Conservation (phyloP, 805 yeast genomes). For the Pichia cephalocereana region DNA sequence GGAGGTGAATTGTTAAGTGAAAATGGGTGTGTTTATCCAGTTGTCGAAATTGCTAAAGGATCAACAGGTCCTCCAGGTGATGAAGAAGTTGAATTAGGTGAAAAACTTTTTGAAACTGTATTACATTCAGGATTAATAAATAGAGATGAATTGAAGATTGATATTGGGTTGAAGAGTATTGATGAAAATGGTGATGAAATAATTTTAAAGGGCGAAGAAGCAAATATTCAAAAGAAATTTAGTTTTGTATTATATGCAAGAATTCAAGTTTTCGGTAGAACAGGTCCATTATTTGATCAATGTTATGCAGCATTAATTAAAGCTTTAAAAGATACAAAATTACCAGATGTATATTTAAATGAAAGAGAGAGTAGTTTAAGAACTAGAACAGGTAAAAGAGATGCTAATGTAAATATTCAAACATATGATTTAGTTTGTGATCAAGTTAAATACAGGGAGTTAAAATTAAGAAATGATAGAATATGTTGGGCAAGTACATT, state of each 20-base stretch:
- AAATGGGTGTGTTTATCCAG: conserved; percentile 51
- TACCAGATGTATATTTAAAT: conserved; percentile 65
- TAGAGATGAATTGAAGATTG: conserved; percentile 44
- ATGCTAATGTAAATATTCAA: conserved; percentile 33
- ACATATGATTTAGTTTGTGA: conserved; percentile 54
- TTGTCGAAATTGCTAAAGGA: conserved; percentile 70
- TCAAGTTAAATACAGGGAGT: conserved; percentile 26
- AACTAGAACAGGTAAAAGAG: conserved; percentile 8
- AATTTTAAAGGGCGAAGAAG: conserved; percentile 34
- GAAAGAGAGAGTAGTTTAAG: conserved; percentile 35
- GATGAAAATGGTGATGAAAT: conserved; percentile 43
- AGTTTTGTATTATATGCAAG: conserved; percentile 60
- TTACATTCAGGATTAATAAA: conserved; percentile 47
- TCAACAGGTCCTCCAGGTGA: conserved; percentile 73
- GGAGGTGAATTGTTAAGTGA: conserved; percentile 10
- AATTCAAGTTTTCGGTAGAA: conserved; percentile 66
- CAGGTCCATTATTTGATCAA: conserved; percentile 75
- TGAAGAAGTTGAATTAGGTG: conserved; percentile 74
- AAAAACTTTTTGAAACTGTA: conserved; percentile 51
- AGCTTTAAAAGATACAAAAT: conserved; percentile 48
- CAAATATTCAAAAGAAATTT: conserved; percentile 37
- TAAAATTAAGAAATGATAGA: conserved; percentile 31
- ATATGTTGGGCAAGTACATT: conserved; percentile 43
- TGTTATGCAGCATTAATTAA: conserved; percentile 60
- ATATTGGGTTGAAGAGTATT: conserved; percentile 40